A percentile compares a stretch with the other conserved stretches of the same genome.
Conservation (phyloP, 208 protist species). For the Trypanosoma caninum region DNA sequence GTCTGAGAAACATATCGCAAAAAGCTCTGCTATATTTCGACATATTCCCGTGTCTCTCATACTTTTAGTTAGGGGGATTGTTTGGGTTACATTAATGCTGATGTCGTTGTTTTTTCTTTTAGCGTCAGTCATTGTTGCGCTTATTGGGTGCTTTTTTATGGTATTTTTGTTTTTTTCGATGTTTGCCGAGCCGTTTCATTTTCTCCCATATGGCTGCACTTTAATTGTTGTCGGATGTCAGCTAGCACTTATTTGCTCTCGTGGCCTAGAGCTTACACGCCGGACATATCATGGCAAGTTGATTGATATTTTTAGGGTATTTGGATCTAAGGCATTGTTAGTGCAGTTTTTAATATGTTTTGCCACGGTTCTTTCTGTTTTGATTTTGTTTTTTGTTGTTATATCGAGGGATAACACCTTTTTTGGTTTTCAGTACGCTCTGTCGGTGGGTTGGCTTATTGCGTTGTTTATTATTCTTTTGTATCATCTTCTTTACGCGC, state of each 20-base stretch:
- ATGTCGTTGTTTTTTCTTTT: constrained; percentile 62
- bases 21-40: constrained; percentile 28
- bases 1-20: constrained; percentile 10
- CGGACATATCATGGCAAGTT: constrained; percentile 55
- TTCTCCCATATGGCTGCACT: constrained; percentile 55
- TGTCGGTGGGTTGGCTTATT: constrained; percentile 14
- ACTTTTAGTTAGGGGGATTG: constrained; percentile 33
- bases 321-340: constrained; percentile 35
- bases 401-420: background rate
- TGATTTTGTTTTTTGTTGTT: constrained; percentile 17
- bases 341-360: constrained; percentile 38
- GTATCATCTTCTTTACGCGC: constrained; percentile 24
- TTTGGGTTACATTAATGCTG: constrained; percentile 59
- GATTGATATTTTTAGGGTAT: constrained; percentile 35
- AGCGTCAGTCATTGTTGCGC: constrained; percentile 42
- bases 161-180: constrained; percentile 62
- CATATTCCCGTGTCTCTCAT: constrained; percentile 32
- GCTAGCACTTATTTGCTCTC: constrained; percentile 50
- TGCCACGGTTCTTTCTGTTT: constrained; percentile 21
- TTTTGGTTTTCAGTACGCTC: constrained; percentile 18
- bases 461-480: constrained; percentile 10
- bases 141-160: constrained; percentile 41
- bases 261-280: constrained; percentile 58
- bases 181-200: constrained; percentile 46
- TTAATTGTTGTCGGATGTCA: constrained; percentile 44